A percentile compares a stretch with the other conserved stretches of the same genome.
Conservation (phyloP, 805 yeast genomes). For the Tetrapisispora fleetii region DNA sequence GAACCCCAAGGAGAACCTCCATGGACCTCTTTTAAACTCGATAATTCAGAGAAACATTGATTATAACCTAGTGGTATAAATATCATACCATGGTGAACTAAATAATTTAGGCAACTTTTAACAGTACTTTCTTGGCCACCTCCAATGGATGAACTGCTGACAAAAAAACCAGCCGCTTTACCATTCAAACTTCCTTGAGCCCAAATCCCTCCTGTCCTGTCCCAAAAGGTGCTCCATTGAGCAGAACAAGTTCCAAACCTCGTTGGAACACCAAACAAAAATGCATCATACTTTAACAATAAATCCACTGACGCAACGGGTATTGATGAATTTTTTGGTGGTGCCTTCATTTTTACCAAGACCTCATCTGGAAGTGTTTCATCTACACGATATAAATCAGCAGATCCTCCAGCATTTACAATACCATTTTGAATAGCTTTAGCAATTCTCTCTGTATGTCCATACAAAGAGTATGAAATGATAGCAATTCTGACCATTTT, state of each 20-base stretch:
- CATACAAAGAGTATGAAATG: conserved; percentile 67
- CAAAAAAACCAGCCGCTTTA: conserved; percentile 68
- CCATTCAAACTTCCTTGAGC: conserved; percentile 59
- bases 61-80: conserved; percentile 73
- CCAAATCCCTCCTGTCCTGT: conserved; percentile 74
- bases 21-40: conserved; percentile 57
- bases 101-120: conserved; percentile 47
- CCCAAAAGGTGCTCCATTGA: conserved; percentile 73
- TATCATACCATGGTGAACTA: conserved; percentile 70
- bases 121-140: conserved; percentile 78
- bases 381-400: conserved; percentile 63
- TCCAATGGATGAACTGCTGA: conserved; percentile 61
- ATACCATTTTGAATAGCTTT: conserved; percentile 60
- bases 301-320: conserved; percentile 53
- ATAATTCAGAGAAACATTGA: conserved; percentile 43
- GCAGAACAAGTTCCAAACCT: conserved; percentile 70
- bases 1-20: conserved; percentile 91
- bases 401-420: conserved; percentile 57
- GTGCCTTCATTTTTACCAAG: conserved; percentile 48
- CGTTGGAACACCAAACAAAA: conserved; percentile 73
- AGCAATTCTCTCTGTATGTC: conserved; percentile 65
- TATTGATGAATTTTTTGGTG: conserved; percentile 46
- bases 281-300: conserved; percentile 57
- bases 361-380: conserved; percentile 64
- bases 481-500: conserved; percentile 36